Evolutionary conservation across 106 monocot species (phyloP), one percentile per base, ranked within the genome.

Genomic region (Amphibolis antarctica): DNA sequence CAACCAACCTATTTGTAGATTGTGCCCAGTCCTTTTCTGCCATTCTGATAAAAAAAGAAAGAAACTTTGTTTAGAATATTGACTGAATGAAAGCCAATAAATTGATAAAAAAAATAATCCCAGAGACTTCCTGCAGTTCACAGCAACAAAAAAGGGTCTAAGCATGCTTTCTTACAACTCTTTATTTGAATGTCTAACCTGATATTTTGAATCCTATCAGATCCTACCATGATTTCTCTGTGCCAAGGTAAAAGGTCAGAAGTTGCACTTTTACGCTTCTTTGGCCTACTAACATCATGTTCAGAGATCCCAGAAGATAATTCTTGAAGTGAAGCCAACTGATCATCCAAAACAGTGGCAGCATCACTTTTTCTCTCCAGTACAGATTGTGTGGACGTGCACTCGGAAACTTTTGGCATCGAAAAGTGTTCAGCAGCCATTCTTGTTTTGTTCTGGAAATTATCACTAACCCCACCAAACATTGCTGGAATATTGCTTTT

Each of bases 1-100:
- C 91, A 56, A 83, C 57, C 63, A 86, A 29, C 46, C 94, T 81
- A 71, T 86, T 89, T 69, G 86, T 42, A 79, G 86, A 69, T 44
- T 65, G 59, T 55, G 84, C 73, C 80, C 75, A 75, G 30, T 63
- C 36, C 2, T 51, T 18, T 64, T 69, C 69, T 12, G 69, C 75
- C 60, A 55, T 75, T n/a, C 75, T 75, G 69, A 24, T n/a, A 49
- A 50, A 74, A n/a, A n/a, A 6, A 12, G 6, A 42, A 43, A 55
- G n/a, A 55, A 55, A 13, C 25, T 10, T 10, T 18, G 19, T 43
- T 21, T 11, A 61, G 20, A 7, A 49, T 7, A 49, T 43, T 30
- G 0, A 3, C 31, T 14, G 2, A 15, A 63, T 46, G 5, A 71
- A 42, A 24, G 18, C 14, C 45, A 58, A 9, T 49, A 49, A 49